Evolutionary conservation across 768 basidiomycete genomes (phyloP).

Genomic region (Harrya chromipes): DNA sequence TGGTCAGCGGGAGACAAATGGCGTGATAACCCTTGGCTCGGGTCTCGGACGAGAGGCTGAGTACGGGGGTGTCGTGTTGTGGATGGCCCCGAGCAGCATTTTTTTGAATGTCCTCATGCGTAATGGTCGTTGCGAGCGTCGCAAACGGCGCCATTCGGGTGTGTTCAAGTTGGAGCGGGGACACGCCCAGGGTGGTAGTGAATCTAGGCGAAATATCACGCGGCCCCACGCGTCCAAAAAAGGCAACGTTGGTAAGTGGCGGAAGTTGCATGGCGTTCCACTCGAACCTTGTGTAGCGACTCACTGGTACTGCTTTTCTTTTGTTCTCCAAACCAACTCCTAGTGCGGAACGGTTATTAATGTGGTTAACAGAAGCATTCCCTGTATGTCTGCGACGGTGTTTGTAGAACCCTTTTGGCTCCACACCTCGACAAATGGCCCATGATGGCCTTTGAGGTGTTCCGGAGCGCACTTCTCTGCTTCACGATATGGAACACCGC

Average conservation of each 20-base stretch:
- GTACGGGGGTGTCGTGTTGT: constrained; percentile 45
- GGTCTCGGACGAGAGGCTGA: constrained; percentile 49
- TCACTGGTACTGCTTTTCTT: background rate
- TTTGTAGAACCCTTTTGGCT: constrained; percentile 8
- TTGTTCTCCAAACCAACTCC: background rate
- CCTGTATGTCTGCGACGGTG: constrained; percentile 3
- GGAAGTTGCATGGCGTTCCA: constrained; percentile 17
- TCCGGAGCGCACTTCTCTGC: constrained; percentile 19
- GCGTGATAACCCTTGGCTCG: constrained; percentile 68
- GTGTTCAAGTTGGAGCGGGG: constrained; percentile 3
- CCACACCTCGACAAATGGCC: constrained; percentile 20
- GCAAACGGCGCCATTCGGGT: constrained; percentile 26
- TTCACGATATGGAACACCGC: constrained; percentile 25
- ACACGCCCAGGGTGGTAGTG: constrained; percentile 12
- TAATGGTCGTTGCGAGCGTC: constrained; percentile 26
- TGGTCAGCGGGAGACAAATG: constrained; percentile 87
- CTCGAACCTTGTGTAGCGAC: too few relatives aligned
- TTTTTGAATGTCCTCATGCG: constrained; percentile 40
- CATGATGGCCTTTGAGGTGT: constrained; percentile 10
- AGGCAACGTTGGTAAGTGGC: constrained; percentile 16
- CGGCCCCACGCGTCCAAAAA: constrained; percentile 12
- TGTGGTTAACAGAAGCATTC: constrained; percentile 1
- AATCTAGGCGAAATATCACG: constrained; percentile 1
- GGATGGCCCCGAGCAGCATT: constrained; percentile 14
- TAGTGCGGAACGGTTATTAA: background rate